Evolutionary conservation across 2,329 filamentous ascomycete genomes (phyloP), one percentile per base, ranked within the genome.

Genomic region (Camptophora hylomeconis): DNA sequence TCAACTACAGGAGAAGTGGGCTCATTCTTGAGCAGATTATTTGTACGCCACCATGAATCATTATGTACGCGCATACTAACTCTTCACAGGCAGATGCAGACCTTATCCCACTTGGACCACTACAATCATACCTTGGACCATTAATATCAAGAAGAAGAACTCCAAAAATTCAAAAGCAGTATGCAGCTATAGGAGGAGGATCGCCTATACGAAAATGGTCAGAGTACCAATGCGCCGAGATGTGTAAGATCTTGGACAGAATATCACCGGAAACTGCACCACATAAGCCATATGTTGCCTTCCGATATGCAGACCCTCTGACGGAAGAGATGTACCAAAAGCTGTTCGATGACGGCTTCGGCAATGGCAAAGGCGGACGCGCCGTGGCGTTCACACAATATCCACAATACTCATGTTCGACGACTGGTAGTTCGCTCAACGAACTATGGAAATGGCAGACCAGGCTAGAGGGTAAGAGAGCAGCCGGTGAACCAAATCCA

Each of bases 361-460:
- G 86, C 7, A 72, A 75, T 30, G 86, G 87, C 4, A 82, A 74
- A 36, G 86, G 86, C n/a, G 87, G 87, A 3, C 72, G 89, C 34
- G 89, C 92, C 2, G 84, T 98, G 4, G 89, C 89, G 2, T 98
- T 98, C 50, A 94, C 87, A 16, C 89, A 98, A 56, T 98, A 98
- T 47, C 89, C 89, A 2, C 89, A 98, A 53, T 98, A 98, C 57
- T 93, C 83, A 12, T 98, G 92, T 60, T 93, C 84, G 12, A 98
- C 89, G 2, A 98, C 89, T 0, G 89, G 89, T 13, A 93, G 83
- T 54, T 93, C 83, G 38, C 60, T 98, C 33, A 98, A 98, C 48
- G 89, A 98, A 59, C 60, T 98, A 19, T 98, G 89, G 89, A 94
- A 92, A 59, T 94, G 86, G 84, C 71, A 86, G 39, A 80, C 83